Base-by-base conservation (phyloP, 192 early-diverging fungal species). In the Globomyces pollinis-pini region DNA sequence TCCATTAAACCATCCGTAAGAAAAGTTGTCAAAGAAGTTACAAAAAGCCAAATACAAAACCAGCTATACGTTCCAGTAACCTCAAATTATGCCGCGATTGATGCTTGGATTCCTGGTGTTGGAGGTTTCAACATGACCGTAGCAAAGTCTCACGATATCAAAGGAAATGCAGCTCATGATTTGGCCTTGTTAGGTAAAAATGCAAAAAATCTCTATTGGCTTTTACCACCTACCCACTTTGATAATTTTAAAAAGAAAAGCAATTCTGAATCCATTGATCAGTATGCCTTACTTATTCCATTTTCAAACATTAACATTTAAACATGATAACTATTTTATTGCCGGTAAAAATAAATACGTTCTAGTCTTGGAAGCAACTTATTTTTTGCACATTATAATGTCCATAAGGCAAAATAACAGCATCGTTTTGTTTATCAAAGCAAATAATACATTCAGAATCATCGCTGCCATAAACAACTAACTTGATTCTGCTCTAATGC, bases 1-100 rank as follows among this genome's bases (percentile, higher is more conserved):
- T 21, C 30, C 12, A 59, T 59, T 41, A 49, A 49, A 54, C 49
- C 16, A 7, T 59, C 58, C 23, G 7, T 21, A 31, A 21, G 39
- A 59, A 59, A 32, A 11, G 49, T 59, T 7, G 58, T 18, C 15
- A 47, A 59, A 20, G 20, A 1, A 18, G 23, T 32, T 3, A 47
- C 23, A 41, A 1, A 11, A 1, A 45, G 11, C 29, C 58, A 59
- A 21, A 59, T 47, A 2, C 0, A 28, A 11, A 59, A 59, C 28
- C 58, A 59, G 58, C 58, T 59, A 7, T 51, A 59, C 28, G 58
- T 59, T 1, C 58, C 58, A 8, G 53, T 54, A 59, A 59, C 58
- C 18, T 15, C 0, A 29, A 59, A 59, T 26, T 45, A 59, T 28
- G 9, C 58, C 1, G 38, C 58, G 12, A 59, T 59, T 29, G 58